Conservation (phyloP, 2,329 filamentous ascomycete genomes). For the Cordyceps tenuipes region DNA sequence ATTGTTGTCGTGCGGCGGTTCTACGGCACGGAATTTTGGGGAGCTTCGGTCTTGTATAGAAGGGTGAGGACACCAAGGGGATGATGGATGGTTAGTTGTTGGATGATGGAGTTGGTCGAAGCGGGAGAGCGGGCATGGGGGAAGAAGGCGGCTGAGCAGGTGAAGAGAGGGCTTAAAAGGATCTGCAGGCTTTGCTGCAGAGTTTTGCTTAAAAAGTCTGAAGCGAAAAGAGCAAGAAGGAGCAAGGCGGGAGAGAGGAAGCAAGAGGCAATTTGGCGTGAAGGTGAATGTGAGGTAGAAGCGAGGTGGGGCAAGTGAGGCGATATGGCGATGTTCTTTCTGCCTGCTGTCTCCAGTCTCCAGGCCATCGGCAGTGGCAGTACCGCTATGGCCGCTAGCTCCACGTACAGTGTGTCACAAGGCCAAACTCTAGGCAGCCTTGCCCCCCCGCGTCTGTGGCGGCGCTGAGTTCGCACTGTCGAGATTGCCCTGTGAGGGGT, state of each 20-base stretch:
- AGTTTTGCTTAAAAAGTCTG: not conserved
- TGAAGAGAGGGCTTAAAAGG: not conserved
- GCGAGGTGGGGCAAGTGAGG: conserved; percentile 24
- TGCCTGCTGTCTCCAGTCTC: not conserved
- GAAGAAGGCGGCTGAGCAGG: not conserved
- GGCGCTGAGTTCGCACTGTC: not conserved
- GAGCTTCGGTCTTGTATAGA: not conserved
- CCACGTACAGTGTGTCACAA: conserved; percentile 10
- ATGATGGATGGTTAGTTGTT: not conserved
- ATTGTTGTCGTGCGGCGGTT: not conserved
- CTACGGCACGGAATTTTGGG: not conserved
- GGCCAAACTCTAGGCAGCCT: conserved; percentile 7
- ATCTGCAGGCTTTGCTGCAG: too few species aligned
- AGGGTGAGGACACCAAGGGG: not conserved
- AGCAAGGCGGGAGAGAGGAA: conserved; percentile 9
- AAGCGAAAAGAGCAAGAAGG: not conserved
- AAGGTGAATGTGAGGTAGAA: conserved; percentile 17
- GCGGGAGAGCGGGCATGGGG: not conserved
- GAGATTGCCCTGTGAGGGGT: not conserved
- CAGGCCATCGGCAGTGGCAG: not conserved
- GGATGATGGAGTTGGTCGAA: not conserved
- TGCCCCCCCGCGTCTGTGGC: not conserved
- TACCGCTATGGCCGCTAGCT: not conserved
- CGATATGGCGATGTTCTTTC: not conserved
- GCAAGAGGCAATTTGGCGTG: conserved; percentile 11